Evolutionary conservation across 106 monocot species (phyloP).

Genomic region (Dendrobium nobile): DNA sequence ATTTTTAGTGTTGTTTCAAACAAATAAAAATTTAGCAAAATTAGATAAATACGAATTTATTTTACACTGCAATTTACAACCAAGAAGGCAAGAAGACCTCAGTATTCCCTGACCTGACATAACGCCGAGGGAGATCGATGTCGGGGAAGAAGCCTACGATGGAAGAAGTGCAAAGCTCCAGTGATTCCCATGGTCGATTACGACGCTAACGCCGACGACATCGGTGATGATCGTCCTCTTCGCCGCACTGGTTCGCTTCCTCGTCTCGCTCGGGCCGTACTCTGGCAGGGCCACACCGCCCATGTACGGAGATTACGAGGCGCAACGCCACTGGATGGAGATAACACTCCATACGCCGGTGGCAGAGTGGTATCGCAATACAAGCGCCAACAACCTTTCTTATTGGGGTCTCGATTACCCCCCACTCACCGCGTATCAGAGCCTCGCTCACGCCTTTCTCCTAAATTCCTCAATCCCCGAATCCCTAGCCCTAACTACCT

Average conservation of each 20-base stretch:
- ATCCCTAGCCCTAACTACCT: constrained; percentile 42
- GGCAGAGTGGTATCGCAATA: constrained; percentile 76
- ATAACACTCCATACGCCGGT: constrained; percentile 67
- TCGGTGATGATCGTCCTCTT: constrained; percentile 37
- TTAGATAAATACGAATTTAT: no score
- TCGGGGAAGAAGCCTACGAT: constrained; percentile 22
- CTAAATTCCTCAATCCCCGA: constrained; percentile 62
- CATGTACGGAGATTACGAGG: constrained; percentile 94
- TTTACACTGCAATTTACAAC: no score
- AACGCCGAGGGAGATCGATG: background rate
- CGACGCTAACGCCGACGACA: constrained; percentile 15
- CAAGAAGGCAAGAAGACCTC: no score
- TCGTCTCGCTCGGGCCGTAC: constrained; percentile 81
- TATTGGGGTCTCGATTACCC: constrained; percentile 99
- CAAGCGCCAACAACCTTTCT: constrained; percentile 62
- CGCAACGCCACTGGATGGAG: constrained; percentile 99
- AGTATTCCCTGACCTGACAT: no score
- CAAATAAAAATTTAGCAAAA: no score
- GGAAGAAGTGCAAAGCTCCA: background rate
- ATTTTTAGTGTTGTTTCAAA: no score
- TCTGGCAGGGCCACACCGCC: constrained; percentile 72
- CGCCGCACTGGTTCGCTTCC: constrained; percentile 53
- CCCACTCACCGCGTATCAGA: constrained; percentile 94
- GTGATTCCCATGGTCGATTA: constrained; percentile 24
- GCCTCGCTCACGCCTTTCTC: constrained; percentile 58